Percentiles rank a stretch among this genome's conserved stretches.
phyloP scores from a whole-genome alignment of 352 stramenopile species.

The Phytophthora multivora region DNA sequence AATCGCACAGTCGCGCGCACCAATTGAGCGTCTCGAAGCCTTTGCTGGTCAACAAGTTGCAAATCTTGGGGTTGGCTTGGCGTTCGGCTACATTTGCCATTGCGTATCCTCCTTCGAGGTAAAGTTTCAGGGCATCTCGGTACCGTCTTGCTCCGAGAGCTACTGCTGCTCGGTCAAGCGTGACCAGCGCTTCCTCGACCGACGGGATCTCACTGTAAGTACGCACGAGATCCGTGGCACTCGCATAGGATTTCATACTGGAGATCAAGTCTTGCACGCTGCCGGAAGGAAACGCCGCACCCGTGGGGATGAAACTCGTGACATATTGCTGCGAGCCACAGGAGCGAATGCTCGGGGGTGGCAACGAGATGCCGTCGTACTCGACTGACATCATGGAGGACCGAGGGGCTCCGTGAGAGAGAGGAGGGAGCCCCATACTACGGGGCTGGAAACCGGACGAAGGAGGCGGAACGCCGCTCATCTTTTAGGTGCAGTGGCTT shows the following conservation, averaged over 20 bases:
- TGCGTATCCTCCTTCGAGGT: slow-evolving; percentile 83
- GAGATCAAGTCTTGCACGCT: slow-evolving; percentile 78
- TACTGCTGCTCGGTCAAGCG: slow-evolving; percentile 69
- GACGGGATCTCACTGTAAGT: slow-evolving; percentile 78
- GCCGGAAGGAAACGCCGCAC: slow-evolving; percentile 51
- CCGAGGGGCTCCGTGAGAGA: slow-evolving; percentile 38
- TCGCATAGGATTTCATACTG: slow-evolving; percentile 83
- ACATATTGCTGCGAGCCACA: slow-evolving; percentile 80
- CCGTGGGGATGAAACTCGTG: slow-evolving; percentile 77
- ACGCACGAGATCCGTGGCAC: slow-evolving; percentile 70
- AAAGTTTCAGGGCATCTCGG: slow-evolving; percentile 80
- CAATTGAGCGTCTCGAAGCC: slow-evolving; percentile 89
- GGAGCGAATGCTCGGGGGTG: slow-evolving; percentile 69
- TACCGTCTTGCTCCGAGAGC: slow-evolving; percentile 69
- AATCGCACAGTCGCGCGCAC: slow-evolving; percentile 80
- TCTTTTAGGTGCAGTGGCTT: slow-evolving; percentile 19
- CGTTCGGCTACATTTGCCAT: slow-evolving; percentile 84
- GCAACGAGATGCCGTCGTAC: slow-evolving; percentile 63
- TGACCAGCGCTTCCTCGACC: slow-evolving; percentile 78
- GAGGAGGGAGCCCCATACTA: slow-evolving; percentile 33
- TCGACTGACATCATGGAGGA: slow-evolving; percentile 65
- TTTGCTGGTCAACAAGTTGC: slow-evolving; percentile 86
- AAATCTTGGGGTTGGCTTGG: slow-evolving; percentile 82
- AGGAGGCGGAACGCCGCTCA: slow-evolving; percentile 31
- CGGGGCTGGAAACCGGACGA: slow-evolving; percentile 30